These are phyloP conservation scores for Phytopythium delawarense DNA, from an alignment of 352 stramenopile species.

Conservation along the genomic window DNA sequence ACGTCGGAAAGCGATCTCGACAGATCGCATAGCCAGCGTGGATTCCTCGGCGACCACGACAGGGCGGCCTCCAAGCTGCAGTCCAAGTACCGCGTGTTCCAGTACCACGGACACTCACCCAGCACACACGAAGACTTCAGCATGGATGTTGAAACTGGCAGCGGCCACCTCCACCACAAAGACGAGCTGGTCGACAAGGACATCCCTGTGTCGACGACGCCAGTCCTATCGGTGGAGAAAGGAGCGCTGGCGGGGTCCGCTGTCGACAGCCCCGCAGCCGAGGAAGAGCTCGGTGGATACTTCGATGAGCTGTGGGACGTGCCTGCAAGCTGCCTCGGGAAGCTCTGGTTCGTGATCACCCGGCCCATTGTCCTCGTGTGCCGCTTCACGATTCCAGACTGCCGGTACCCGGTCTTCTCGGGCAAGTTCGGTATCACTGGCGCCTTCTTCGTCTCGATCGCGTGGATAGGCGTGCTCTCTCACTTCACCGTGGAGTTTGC, in stretches of 20 bases:
- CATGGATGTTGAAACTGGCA: constrained; percentile 10
- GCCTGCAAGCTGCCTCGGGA: constrained; percentile 32
- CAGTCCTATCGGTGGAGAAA: not conserved
- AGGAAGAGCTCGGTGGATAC: constrained; percentile 42
- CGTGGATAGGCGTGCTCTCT: constrained; percentile 72
- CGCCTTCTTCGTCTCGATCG: constrained; percentile 65
- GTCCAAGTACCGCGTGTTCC: constrained; percentile 73
- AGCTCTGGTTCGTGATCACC: constrained; percentile 60
- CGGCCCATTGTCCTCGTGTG: constrained; percentile 63
- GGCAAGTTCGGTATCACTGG: constrained; percentile 34
- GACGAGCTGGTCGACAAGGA: constrained; percentile 7
- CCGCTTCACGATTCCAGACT: constrained; percentile 72
- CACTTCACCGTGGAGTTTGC: constrained; percentile 62
- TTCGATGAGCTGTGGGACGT: constrained; percentile 55
- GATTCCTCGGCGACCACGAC: constrained; percentile 33
- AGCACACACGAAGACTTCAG: constrained; percentile 10
- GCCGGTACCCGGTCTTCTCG: constrained; percentile 54
- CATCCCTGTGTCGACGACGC: not conserved
- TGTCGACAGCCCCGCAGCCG: not conserved
- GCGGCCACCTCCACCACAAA: constrained; percentile 5
- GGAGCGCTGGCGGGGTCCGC: not conserved
- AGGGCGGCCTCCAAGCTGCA: constrained; percentile 52
- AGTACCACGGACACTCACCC: constrained; percentile 37
- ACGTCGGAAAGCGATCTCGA: not conserved
- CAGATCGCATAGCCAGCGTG: constrained; percentile 15